Evolutionary conservation across 169 alveolate genomes (phyloP), one percentile per base, ranked within the genome.

Genomic region (Eimeria maxima): DNA sequence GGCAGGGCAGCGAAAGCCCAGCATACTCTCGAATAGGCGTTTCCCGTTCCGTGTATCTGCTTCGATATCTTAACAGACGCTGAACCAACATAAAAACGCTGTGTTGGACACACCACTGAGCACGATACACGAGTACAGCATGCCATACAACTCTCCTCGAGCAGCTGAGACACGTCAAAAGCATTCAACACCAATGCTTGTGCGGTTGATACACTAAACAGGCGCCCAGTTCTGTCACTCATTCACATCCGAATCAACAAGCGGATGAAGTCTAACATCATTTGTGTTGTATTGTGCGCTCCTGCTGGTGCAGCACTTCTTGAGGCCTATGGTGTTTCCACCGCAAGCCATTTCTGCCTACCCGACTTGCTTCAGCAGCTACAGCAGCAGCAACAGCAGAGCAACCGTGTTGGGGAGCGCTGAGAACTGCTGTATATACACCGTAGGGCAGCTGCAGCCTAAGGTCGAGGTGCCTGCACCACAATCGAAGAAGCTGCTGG

Each of bases 401-500:
- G 74, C 67, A 80, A 84, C 81, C 42, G 74, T 50, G 87, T 71
- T 81, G 84, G 95, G 95, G 44, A 95, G 94, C 83, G 60, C 86
- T 90, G 81, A 67, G 96, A 96, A 95, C 97, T 90, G 95, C 84
- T 71, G 97, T 84, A 67, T 98, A 27, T 98, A 97, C 80, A 97
- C 99, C 69, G 99, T 98, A 29, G 99, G 99, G 18, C 99, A 98
- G 96, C 97, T 98, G 73, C 99, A 98, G 95, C 99, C 99, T 29
- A 96, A 97, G n/a, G 83, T 98, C 18, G 98, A 97, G 89, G 97
- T 98, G 38, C 98, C 97, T 20, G 92, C 98, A 42, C 98, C 98
- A 50, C 94, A 96, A 65, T 96, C 98, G 16, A 97, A 97, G 93
- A 89, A 69, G 87, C 97, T 83, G 86, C 50, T 95, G 86, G 98